Percentiles rank a stretch among this genome's conserved stretches.
Conservation (phyloP, 106 monocot species). For the Narthecium ossifragum region DNA sequence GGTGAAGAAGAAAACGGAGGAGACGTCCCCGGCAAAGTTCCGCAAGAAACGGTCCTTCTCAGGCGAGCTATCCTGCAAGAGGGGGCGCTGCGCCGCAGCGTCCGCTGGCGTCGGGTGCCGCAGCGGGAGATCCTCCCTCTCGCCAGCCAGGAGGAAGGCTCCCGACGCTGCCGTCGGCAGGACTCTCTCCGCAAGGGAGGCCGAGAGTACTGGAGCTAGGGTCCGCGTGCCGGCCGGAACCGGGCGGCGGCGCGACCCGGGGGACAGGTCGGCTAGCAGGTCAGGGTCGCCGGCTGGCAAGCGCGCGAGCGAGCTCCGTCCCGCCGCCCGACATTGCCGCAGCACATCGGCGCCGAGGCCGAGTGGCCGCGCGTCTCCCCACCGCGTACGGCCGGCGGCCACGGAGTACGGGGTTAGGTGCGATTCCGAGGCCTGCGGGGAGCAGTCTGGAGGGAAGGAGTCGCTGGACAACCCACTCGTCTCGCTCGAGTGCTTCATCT, state of each 20-base stretch:
- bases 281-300: constrained; percentile 37
- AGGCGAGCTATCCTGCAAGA: constrained; percentile 21
- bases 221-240: too few relatives aligned
- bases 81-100: constrained; percentile 9
- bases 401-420: background rate
- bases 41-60: constrained; percentile 22
- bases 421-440: background rate
- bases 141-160: constrained; percentile 12
- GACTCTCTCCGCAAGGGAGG: constrained; percentile 1
- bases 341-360: constrained; percentile 11
- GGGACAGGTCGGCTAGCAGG: constrained; percentile 35
- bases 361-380: constrained; percentile 4
- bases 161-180: background rate
- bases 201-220: background rate
- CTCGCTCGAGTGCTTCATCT: constrained; percentile 61
- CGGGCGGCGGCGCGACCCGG: constrained; percentile 6
- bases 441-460: constrained; percentile 18
- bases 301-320: background rate
- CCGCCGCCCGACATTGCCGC: constrained; percentile 8
- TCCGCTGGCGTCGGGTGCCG: background rate
- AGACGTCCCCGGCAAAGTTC: constrained; percentile 8
- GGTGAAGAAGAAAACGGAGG: background rate
- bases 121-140: constrained; percentile 30
- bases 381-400: background rate
- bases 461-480: constrained; percentile 52